Evolutionary conservation across 2,329 filamentous ascomycete species (phyloP).

Genomic region (Penicillium hesseltinei): DNA sequence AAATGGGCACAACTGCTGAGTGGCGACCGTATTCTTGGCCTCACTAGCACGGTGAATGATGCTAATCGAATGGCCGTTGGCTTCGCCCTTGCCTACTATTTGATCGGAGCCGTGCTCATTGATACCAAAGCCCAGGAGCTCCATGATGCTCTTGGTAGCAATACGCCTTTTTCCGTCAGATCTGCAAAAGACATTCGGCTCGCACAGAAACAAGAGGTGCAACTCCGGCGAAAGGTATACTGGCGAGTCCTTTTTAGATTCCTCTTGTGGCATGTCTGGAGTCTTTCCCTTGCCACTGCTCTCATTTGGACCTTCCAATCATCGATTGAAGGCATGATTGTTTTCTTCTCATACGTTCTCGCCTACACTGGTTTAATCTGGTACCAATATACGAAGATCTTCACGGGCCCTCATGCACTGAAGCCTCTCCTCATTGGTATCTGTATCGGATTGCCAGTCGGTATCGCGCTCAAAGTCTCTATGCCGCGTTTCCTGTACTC

Average conservation of each 20-base stretch:
- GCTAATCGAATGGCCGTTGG: slow-evolving; percentile 50
- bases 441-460: slow-evolving; percentile 47
- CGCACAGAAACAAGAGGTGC: slow-evolving; percentile 46
- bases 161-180: slow-evolving; percentile 42
- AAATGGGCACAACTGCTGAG: slow-evolving; percentile 54
- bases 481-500: slow-evolving; percentile 45
- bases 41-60: slow-evolving; percentile 36
- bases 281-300: slow-evolving; percentile 49
- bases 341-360: slow-evolving; percentile 52
- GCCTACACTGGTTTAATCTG: slow-evolving; percentile 54
- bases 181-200: slow-evolving; percentile 45
- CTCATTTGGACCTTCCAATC: slow-evolving; percentile 55
- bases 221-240: slow-evolving; percentile 51
- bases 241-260: slow-evolving; percentile 52
- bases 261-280: slow-evolving; percentile 54
- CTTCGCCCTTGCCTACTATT: slow-evolving; percentile 58
- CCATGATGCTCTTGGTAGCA: slow-evolving; percentile 45
- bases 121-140: slow-evolving; percentile 56
- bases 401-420: slow-evolving; percentile 50
- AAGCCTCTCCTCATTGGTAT: slow-evolving; percentile 50
- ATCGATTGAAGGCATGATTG: slow-evolving; percentile 43
- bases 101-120: slow-evolving; percentile 56
- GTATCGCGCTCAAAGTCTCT: slow-evolving; percentile 45
- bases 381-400: slow-evolving; percentile 56
- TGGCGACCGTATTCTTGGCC: slow-evolving; percentile 44